Conservation (phyloP, 192 early-diverging fungal genomes). For the Coemansia sp. region DNA sequence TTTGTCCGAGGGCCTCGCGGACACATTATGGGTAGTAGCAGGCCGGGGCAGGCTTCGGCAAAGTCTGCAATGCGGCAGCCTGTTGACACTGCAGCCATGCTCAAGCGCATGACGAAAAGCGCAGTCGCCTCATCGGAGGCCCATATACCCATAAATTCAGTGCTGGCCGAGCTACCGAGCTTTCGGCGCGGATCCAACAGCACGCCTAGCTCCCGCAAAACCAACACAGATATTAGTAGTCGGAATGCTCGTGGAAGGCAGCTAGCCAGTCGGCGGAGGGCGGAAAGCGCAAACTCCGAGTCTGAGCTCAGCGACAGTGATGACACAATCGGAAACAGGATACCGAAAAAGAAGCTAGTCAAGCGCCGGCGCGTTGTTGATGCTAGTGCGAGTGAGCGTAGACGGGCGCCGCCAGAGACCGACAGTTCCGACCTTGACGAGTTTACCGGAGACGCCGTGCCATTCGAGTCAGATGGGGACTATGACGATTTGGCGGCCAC, state of each 20-base stretch:
- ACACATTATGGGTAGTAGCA: neutral
- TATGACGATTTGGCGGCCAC: neutral
- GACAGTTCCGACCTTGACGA: conserved; percentile 1
- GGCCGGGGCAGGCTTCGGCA: neutral
- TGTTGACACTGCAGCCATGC: conserved; percentile 29
- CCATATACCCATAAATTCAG: conserved; percentile 22
- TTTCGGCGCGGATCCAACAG: conserved; percentile 33
- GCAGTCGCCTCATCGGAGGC: conserved; percentile 13
- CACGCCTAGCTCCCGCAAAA: neutral
- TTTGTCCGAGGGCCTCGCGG: conserved; percentile 10
- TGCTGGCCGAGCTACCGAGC: conserved; percentile 46
- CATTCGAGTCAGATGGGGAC: conserved; percentile 2
- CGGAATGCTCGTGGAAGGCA: neutral
- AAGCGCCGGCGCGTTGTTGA: conserved; percentile 4
- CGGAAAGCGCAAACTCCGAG: neutral
- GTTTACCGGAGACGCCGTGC: neutral
- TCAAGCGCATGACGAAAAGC: conserved; percentile 35
- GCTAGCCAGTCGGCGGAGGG: neutral
- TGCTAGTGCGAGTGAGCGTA: neutral
- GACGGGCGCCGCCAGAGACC: neutral
- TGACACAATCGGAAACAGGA: neutral
- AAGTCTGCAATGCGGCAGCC: conserved; percentile 6
- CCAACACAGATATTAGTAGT: neutral
- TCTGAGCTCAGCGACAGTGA: conserved; percentile 6
- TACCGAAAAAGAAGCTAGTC: neutral